Base-by-base conservation (phyloP, 768 basidiomycete species). In the Austroboletus festivus region DNA sequence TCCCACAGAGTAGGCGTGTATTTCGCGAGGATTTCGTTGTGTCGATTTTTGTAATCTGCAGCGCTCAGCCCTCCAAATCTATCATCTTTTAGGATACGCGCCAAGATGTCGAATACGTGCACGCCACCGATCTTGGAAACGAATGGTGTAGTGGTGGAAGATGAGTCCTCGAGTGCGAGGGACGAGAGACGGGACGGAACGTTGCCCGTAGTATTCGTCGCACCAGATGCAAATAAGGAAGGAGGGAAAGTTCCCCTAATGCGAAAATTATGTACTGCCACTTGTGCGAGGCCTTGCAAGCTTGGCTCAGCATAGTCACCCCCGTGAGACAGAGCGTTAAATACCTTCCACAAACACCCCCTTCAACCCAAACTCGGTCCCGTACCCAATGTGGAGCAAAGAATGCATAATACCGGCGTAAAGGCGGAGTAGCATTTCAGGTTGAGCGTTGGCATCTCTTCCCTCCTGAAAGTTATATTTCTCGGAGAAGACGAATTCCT, bases 291-390 rank as follows among this genome's bases (percentile, higher is more conserved):
- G 44, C 65, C 65, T 65, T 26, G 42, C 24, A 28, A 24, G 1
- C 53, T 2, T 9, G 38, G 19, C 34, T 35, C 5, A 35, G 34
- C 16, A n/a, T 35, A n/a, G 16, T 34, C 33, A 12, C 9, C 16
- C 33, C 33, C 10, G 10, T 15, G 16, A 34, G 16, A n/a, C 5
- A 34, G n/a, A n/a, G n/a, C 44, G 16, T 13, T 13, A 34, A 13
- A 13, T 16, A 81, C 85, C 86, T 73, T 87, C 85, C 4, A 75
- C 76, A 1, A 82, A 56, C 59, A 84, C 70, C 1, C 84, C 86
- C 15, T 74, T 78, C 30, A 86, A 42, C 8, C 75, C 74, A 49
- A 87, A 86, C 62, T 87, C 86, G 3, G 72, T 51, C 0, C 84
- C 85, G 54, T 80, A 77, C 3, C 82, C 84, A 10, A 68, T 54